Percentiles rank a stretch among this genome's conserved stretches.
Conservation (phyloP, 345 rosid genomes). For the Melaleuca quinquenervia region DNA sequence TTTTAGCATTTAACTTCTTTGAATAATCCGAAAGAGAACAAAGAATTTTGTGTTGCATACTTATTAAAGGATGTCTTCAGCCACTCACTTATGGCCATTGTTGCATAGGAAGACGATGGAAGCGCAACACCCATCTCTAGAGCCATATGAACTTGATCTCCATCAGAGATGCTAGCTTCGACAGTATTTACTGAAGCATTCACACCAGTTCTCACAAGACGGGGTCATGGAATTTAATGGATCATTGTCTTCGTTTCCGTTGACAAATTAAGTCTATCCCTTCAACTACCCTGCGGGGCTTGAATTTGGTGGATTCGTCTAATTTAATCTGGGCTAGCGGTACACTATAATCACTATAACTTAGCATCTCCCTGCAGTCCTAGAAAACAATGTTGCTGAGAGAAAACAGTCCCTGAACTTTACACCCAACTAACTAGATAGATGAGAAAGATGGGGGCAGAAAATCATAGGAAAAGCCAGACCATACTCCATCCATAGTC, state of each 20-base stretch:
- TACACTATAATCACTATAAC: slow-evolving; percentile 47
- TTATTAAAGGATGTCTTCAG: slow-evolving; percentile 91
- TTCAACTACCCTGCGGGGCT: slow-evolving; percentile 8
- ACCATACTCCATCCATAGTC: slow-evolving; percentile 52
- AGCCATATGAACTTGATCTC: slow-evolving; percentile 38
- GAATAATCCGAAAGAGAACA: not conserved
- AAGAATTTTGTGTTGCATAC: not conserved
- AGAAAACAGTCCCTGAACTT: not conserved
- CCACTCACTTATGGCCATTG: slow-evolving; percentile 93
- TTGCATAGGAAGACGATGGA: slow-evolving; percentile 88
- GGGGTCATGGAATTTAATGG: not conserved
- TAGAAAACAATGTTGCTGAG: not conserved
- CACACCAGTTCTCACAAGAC: slow-evolving; percentile 6
- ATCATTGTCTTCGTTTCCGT: slow-evolving; percentile 8
- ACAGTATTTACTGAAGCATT: slow-evolving; percentile 7
- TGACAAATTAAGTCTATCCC: slow-evolving; percentile 12
- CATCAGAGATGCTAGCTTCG: slow-evolving; percentile 13
- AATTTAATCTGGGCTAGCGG: slow-evolving; percentile 83
- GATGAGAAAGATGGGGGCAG: not conserved
- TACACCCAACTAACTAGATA: not conserved
- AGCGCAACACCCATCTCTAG: slow-evolving; percentile 84
- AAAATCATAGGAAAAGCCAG: not conserved
- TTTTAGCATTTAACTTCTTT: not conserved
- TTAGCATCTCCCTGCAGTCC: slow-evolving; percentile 51
- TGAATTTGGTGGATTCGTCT: slow-evolving; percentile 42